Conservation (phyloP, 139 green algal species). For the Penium margaritaceum region DNA sequence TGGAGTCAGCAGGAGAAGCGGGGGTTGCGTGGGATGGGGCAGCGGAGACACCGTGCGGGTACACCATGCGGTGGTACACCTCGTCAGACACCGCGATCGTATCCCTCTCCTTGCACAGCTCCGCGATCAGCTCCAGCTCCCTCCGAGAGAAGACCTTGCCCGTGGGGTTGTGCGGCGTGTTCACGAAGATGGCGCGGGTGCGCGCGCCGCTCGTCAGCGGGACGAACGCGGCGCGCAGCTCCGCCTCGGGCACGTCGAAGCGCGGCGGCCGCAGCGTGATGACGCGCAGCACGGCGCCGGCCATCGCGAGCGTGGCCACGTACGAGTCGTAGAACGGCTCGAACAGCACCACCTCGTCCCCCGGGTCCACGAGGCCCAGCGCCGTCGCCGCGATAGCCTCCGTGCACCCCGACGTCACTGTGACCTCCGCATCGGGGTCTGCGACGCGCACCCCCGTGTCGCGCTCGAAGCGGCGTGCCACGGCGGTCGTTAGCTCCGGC, state of each 20-base stretch:
- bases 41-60: neutral
- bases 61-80: slow-evolving; percentile 40
- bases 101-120: slow-evolving; percentile 16
- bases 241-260: slow-evolving; percentile 13
- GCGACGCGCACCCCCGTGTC: slow-evolving; percentile 9
- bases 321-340: slow-evolving; percentile 46
- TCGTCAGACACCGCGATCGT: slow-evolving; percentile 39
- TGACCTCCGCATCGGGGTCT: slow-evolving; percentile 22
- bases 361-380: slow-evolving; percentile 28
- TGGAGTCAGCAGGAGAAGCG: neutral
- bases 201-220: slow-evolving; percentile 1
- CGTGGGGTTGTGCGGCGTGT: slow-evolving; percentile 45
- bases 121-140: slow-evolving; percentile 39
- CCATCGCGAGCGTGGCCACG: slow-evolving; percentile 16
- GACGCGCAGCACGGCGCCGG: slow-evolving; percentile 22
- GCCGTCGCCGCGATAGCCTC: slow-evolving; percentile 27
- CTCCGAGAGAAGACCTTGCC: slow-evolving; percentile 25
- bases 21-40: neutral
- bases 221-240: slow-evolving; percentile 29
- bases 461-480: slow-evolving; percentile 19
- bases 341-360: slow-evolving; percentile 44
- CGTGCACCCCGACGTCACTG: slow-evolving; percentile 34
- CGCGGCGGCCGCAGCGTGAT: slow-evolving; percentile 34
- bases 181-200: slow-evolving; percentile 33
- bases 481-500: neutral